Evolutionary conservation across 2,329 filamentous ascomycete genomes (phyloP).

Genomic region (Biscogniauxia mediterranea): DNA sequence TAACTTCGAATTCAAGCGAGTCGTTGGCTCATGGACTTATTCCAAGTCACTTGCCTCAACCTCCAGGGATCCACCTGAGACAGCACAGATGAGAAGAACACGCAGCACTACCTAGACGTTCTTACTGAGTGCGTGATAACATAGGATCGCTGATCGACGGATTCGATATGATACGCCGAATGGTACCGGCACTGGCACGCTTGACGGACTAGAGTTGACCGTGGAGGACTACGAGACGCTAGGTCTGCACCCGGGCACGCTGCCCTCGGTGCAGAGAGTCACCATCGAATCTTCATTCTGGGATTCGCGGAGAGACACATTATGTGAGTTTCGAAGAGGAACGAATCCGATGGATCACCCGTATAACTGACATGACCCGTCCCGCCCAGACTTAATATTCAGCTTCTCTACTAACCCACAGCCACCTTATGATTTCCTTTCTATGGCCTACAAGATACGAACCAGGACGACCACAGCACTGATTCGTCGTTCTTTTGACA

Average conservation of each 20-base stretch:
- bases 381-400: slow-evolving; percentile 39
- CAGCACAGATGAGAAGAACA: not conserved
- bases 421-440: slow-evolving; percentile 47
- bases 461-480: slow-evolving; percentile 40
- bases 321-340: slow-evolving; percentile 21
- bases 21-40: not conserved
- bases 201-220: slow-evolving; percentile 27
- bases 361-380: slow-evolving; percentile 10
- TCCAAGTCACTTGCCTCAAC: not conserved
- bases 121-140: slow-evolving; percentile 4
- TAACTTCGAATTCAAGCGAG: not conserved
- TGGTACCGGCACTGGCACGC: slow-evolving; percentile 8
- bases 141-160: slow-evolving; percentile 28
- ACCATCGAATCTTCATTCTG: slow-evolving; percentile 32
- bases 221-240: slow-evolving; percentile 29
- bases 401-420: slow-evolving; percentile 44
- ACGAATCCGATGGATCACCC: not conserved
- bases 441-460: slow-evolving; percentile 43
- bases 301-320: slow-evolving; percentile 28
- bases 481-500: slow-evolving; percentile 44
- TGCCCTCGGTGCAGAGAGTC: slow-evolving; percentile 26
- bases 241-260: slow-evolving; percentile 27
- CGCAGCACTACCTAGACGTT: not conserved
- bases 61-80: not conserved
- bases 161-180: slow-evolving; percentile 13